phyloP scores from a whole-genome alignment of 116 monocot species.

The Papilionanthe hybrid region DNA sequence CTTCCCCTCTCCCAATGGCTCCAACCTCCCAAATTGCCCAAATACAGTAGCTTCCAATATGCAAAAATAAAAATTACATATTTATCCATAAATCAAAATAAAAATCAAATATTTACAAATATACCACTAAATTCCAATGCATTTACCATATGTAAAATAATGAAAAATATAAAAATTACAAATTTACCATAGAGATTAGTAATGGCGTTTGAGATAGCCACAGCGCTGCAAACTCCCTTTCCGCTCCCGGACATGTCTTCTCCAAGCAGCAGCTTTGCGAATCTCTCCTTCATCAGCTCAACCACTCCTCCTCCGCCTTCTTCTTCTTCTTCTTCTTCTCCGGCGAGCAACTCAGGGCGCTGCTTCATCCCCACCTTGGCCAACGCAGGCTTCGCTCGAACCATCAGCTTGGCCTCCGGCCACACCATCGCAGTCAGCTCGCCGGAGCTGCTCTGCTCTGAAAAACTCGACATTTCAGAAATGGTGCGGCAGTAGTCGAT shows the following conservation, averaged over 20 bases:
- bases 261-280: constrained; percentile 82
- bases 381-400: constrained; percentile 22
- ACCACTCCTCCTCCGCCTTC: constrained; percentile 19
- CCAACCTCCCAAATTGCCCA: constrained; percentile 63
- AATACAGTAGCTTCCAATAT: constrained; percentile 63
- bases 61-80: background rate
- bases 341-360: background rate
- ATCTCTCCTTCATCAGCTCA: constrained; percentile 73
- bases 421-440: constrained; percentile 26
- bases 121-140: no score
- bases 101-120: no score
- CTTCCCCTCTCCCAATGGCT: constrained; percentile 61
- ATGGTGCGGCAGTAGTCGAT: constrained; percentile 56
- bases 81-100: no score
- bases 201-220: constrained; percentile 82
- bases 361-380: constrained; percentile 43
- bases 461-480: constrained; percentile 60
- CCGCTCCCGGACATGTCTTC: constrained; percentile 91
- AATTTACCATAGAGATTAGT: constrained; percentile 76
- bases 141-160: no score
- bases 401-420: constrained; percentile 28
- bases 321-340: background rate
- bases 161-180: background rate
- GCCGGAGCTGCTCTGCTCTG: constrained; percentile 41
- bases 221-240: constrained; percentile 76